Evolutionary conservation across 345 rosid species (phyloP), one percentile per base, ranked within the genome.

Genomic region (Syzygium jambos): DNA sequence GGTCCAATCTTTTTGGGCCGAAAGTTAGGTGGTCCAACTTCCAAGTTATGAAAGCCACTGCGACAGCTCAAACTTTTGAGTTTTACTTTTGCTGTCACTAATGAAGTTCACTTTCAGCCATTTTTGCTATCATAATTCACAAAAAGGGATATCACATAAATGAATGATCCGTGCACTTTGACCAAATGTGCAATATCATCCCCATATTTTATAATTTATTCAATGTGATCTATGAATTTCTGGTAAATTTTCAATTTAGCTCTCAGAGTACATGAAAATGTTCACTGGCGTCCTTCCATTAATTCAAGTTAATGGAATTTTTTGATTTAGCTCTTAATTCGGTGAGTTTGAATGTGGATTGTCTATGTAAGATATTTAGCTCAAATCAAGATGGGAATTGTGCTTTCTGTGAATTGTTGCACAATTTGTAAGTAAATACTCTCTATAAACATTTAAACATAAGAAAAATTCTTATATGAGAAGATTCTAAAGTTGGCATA

Each of bases 91-190:
- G 78, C 11, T 17, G 43, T 30, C 43, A 5, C 78, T 2, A 7
- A 19, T 65, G 78, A 65, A 8, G 78, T 30, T 68, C 43, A 30
- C 78, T 68, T 65, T 61, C 19, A 16, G 73, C 73, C 19, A n/a
- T 61, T n/a, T 9, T n/a, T n/a, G 73, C 73, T 3, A 61, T 61
- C 5, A 61, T n/a, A 61, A 61, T n/a, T 61, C 9, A 30, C 19
- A 61, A n/a, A n/a, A 61, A 61, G 73, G 38, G 9, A 1, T 14
- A 11, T n/a, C 17, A n/a, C 1, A n/a, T n/a, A 61, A n/a, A 14
- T 0, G 9, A n/a, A 14, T 0, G 9, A n/a, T 61, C 1, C 0
- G 9, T n/a, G 19, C 5, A n/a, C 17, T 61, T 61, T 61, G 38
- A 19, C 13, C 9, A 17, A 14, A 61, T 30, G 2, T n/a, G 17